Evolutionary conservation across 176 grass and related monocot genomes (phyloP).

Genomic region (barley (Hordeum vulgare)): DNA sequence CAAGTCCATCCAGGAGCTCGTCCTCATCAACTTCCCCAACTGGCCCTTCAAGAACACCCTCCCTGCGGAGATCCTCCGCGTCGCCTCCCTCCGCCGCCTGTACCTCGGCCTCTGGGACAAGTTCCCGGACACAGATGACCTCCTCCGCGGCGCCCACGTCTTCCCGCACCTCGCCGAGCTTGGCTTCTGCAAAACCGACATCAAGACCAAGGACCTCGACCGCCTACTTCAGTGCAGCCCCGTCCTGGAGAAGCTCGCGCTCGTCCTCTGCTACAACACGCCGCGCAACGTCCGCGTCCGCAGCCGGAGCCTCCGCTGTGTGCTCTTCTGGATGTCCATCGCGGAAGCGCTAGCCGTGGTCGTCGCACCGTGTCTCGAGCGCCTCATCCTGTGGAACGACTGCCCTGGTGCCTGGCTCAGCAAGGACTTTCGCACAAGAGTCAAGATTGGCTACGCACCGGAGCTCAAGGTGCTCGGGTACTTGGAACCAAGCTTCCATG

Average conservation of each 20-base stretch:
- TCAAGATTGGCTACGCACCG: slow-evolving; percentile 25
- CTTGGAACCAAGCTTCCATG: slow-evolving; percentile 17
- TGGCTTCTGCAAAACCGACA: neutral
- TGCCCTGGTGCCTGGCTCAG: neutral
- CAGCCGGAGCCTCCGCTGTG: slow-evolving; percentile 21
- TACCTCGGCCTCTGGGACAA: slow-evolving; percentile 8
- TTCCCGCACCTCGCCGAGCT: slow-evolving; percentile 35
- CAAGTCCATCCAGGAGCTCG: neutral
- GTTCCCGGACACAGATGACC: slow-evolving; percentile 18
- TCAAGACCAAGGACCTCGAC: neutral
- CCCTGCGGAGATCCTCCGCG: slow-evolving; percentile 1
- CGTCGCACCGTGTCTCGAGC: slow-evolving; percentile 12
- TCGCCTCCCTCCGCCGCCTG: slow-evolving; percentile 30
- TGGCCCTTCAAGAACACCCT: neutral
- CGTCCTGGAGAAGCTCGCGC: slow-evolving; percentile 25
- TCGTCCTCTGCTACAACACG: neutral
- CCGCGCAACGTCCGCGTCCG: neutral
- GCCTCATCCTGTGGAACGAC: slow-evolving; percentile 22
- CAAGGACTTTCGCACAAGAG: neutral
- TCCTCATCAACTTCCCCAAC: slow-evolving; percentile 15
- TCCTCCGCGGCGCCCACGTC: neutral
- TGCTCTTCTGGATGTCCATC: slow-evolving; percentile 14
- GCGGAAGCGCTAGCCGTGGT: neutral
- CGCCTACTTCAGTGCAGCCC: slow-evolving; percentile 27
- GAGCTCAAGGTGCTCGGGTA: slow-evolving; percentile 37